phyloP scores from a whole-genome alignment of 306 rosid species.

The Parietaria judaica region DNA sequence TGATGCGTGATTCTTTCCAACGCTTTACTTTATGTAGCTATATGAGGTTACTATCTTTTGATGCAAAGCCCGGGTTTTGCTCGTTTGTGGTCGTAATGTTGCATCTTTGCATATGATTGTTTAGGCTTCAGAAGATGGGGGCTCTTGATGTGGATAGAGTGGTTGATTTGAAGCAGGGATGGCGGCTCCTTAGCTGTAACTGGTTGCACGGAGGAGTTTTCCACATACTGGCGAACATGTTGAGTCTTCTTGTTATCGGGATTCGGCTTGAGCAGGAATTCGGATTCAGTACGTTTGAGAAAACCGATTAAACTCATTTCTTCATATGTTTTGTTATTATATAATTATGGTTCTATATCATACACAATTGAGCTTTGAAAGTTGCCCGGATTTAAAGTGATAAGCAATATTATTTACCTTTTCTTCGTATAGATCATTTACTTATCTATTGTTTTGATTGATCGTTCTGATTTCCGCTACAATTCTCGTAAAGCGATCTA shows the following conservation, averaged over 20 bases:
- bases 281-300: slow-evolving; percentile 61
- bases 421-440: too few relatives aligned
- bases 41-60: background rate
- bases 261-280: slow-evolving; percentile 97
- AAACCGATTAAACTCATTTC: slow-evolving; percentile 8
- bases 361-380: background rate
- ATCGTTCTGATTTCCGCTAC: too few relatives aligned
- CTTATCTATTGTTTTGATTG: too few relatives aligned
- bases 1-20: too few relatives aligned
- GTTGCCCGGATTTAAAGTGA: background rate
- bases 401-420: too few relatives aligned
- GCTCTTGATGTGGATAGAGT: slow-evolving; percentile 72
- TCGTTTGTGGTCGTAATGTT: background rate
- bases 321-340: slow-evolving; percentile 1
- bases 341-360: background rate
- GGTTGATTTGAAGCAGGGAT: slow-evolving; percentile 61
- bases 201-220: slow-evolving; percentile 96
- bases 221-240: slow-evolving; percentile 79
- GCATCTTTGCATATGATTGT: slow-evolving; percentile 10
- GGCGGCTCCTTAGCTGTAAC: slow-evolving; percentile 84
- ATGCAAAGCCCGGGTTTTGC: too few relatives aligned
- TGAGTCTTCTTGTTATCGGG: slow-evolving; percentile 82
- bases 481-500: background rate
- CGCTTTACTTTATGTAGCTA: too few relatives aligned
- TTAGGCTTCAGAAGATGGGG: slow-evolving; percentile 85